Evolutionary conservation across 176 grass and related monocot species (phyloP).

Genomic region (Rhynchospora tenuis): DNA sequence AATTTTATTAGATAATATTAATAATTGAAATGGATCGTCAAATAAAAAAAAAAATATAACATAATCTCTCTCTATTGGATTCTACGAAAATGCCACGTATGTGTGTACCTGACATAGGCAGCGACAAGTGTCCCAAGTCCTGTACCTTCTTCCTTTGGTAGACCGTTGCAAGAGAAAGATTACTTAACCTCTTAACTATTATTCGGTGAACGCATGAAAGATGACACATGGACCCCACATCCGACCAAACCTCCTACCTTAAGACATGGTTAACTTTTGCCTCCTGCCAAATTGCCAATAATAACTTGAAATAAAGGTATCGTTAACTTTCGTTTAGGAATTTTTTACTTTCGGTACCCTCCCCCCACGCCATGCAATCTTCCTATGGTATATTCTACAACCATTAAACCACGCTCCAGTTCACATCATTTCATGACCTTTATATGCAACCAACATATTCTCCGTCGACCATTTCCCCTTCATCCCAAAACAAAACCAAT

Average conservation of each 20-base stretch:
- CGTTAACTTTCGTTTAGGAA: slow-evolving; percentile 1
- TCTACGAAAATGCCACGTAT: too few species aligned
- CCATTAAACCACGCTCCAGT: neutral
- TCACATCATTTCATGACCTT: slow-evolving; percentile 14
- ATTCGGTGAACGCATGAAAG: neutral
- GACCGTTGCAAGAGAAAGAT: too few species aligned
- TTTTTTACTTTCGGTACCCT: neutral
- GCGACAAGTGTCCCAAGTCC: too few species aligned
- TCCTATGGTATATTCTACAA: slow-evolving; percentile 1
- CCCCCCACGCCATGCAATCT: slow-evolving; percentile 3
- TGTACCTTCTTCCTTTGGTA: too few species aligned
- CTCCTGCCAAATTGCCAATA: neutral
- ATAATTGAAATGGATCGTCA: too few species aligned
- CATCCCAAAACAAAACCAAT: neutral
- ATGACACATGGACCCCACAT: neutral
- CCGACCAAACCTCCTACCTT: neutral
- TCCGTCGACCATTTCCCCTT: neutral
- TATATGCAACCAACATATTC: slow-evolving; percentile 9
- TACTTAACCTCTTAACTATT: too few species aligned
- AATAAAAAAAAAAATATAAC: too few species aligned
- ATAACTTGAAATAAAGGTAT: neutral
- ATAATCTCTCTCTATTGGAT: too few species aligned
- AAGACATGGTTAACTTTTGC: neutral
- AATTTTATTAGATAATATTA: too few species aligned
- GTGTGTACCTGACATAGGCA: too few species aligned